Evolutionary conservation across 345 rosid species (phyloP), one percentile per base, ranked within the genome.

Genomic region (Viola odorata): DNA sequence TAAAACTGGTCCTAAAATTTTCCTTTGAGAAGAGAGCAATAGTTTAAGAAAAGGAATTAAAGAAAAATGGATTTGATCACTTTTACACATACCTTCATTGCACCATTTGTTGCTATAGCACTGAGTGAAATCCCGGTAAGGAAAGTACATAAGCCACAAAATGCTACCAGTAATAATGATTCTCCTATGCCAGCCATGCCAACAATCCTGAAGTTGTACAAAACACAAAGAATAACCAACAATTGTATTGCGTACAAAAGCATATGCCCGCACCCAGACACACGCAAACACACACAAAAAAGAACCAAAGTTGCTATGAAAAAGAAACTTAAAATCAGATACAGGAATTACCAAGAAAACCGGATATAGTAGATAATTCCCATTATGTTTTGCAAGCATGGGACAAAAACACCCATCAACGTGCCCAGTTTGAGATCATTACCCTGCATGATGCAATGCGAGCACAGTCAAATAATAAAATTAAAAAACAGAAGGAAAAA

Each of bases 51-150:
- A 23, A 23, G 32, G 32, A 23, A 23, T 23, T 23, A 23, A 23
- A 23, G 32, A 23, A 23, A 23, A 23, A 23, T 23, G 32, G 32
- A 23, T 23, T 23, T 23, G 32, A 23, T 23, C 32, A 23, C 32
- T 23, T 23, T 23, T 23, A 0, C 32, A 23, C 32, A 1, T 73
- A 95, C 99, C 97, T 95, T 95, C 99, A 95, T 95, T 60, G 99
- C 99, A 58, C 99, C 99, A 82, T 95, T 95, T 52, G 99, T 95
- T 50, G 99, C 99, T 79, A 95, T 95, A 55, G 99, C 99, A 80
- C 99, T 91, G 73, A 95, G 69, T 15, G 99, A 95, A 70, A 95
- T 85, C 75, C 84, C 65, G 51, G 99, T 91, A 74, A 95, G 73
- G 82, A 95, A 88, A 66, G 99, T 95, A 75, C 99, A 95, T 63